Evolutionary conservation across 2,329 filamentous ascomycete genomes (phyloP), one percentile per base, ranked within the genome.

Genomic region (Fusarium decemcellulare): DNA sequence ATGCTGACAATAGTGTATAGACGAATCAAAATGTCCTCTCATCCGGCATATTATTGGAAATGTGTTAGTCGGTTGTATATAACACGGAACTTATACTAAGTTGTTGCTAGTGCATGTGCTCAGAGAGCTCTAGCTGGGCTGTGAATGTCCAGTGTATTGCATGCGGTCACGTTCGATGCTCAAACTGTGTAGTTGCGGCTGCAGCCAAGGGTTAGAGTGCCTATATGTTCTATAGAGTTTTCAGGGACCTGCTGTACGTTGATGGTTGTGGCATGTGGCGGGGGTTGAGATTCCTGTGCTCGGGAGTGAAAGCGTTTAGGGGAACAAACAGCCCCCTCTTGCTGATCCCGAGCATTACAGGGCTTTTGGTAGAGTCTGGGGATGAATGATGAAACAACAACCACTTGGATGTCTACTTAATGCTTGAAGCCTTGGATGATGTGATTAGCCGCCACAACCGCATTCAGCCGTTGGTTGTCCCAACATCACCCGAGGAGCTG

Each of bases 51-150:
- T 37, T 39, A 48, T 18, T 59, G 53, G 47, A 63, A 42, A 52
- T 63, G 59, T 27, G 59, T 63, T 36, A 42, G 46, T 52, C 4
- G 4, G 29, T 6, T 10, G 11, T 23, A 23, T 23, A 34, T 5
- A 34, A 11, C 32, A 34, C 32, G 8, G 11, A 5, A 23, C 10
- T 5, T 34, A 34, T 34, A 34, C 32, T 34, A 39, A 39, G 10
- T 7, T 11, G 15, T 14, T 15, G 12, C 15, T 27, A 64, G 61
- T 63, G 61, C 5, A 29, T 1, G 1, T 64, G 64, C 34, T 23
- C 29, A 11, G 46, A 54, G 4, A 23, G 4, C n/a, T 67, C 40
- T 57, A 46, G 29, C 15, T 60, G 61, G 55, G 43, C 50, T 8
- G 15, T 53, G 15, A 29, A 15, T 10, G 14, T 29, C 29, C 15